Base-by-base conservation (phyloP, 208 protist species). In the Crithidia thermophila region DNA sequence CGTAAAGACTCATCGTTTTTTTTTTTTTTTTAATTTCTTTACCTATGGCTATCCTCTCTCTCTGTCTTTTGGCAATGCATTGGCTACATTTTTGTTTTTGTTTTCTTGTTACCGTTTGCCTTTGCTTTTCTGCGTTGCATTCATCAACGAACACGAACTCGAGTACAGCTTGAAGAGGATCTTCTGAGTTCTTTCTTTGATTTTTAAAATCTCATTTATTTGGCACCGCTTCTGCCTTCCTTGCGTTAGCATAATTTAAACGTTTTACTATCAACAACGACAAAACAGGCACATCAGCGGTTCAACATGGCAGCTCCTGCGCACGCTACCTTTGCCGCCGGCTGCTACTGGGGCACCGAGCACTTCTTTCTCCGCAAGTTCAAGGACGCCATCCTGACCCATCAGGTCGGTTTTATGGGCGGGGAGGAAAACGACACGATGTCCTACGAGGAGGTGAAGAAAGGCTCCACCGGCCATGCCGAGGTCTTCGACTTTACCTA, bases 311-410 rank as follows among this genome's bases (percentile, higher is more conserved):
- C 65, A 0, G 18, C 55, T 56, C 36, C 51, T 70, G 49, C 71
- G 42, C 73, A 68, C 53, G 93, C 89, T 9, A 95, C 93, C 18
- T 93, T 97, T 64, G 93, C 90, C 11, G 91, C 88, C 30, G 93
- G 93, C 3, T 97, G 90, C 77, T 98, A 97, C 77, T 98, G 95
- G 95, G 91, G 94, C 20, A 94, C 90, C 2, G 95, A 98, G 78
- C 85, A 93, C 63, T 94, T 90, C 60, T 97, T 97, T 64, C 47
- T 88, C 14, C 89, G 86, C 45, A 85, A 92, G 50, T 97, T 93
- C 70, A 85, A 84, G 59, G 83, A 85, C 33, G 87, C 72, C 21
- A 83, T 98, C 20, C n/a, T 87, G 20, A 64, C 77, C 0, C 82
- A 94, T 55, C 37, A 85, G 33, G 91, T 97, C 2, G 94, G 97